phyloP scores from a whole-genome alignment of 202 grass and related monocot genomes.

The Saccharum hybrid region DNA sequence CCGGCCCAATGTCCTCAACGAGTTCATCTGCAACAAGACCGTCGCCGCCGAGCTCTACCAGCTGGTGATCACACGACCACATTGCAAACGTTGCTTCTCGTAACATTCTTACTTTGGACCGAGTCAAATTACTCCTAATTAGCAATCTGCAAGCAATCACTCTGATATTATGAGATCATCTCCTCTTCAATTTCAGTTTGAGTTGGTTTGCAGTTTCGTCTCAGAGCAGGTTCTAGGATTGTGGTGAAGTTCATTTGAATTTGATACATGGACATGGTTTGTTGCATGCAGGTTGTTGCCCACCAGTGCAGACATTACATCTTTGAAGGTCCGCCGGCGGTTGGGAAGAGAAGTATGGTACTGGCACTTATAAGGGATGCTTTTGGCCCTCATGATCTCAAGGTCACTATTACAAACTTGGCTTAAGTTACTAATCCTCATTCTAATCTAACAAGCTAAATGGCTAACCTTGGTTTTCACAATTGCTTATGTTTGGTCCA shows the following conservation, averaged over 20 bases:
- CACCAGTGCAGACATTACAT: conserved; percentile 52
- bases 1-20: conserved; percentile 44
- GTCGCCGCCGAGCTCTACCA: conserved; percentile 43
- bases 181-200: too few species aligned
- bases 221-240: background rate
- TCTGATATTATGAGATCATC: too few species aligned
- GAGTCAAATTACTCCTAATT: too few species aligned
- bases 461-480: background rate
- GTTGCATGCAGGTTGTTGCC: conserved; percentile 35
- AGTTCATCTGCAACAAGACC: conserved; percentile 73
- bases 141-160: too few species aligned
- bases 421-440: background rate
- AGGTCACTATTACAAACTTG: conserved; percentile 38
- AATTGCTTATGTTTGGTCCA: background rate
- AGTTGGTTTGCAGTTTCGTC: background rate
- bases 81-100: background rate
- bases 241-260: background rate
- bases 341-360: conserved; percentile 71
- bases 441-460: background rate
- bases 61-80: conserved; percentile 44
- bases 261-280: background rate
- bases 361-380: conserved; percentile 61
- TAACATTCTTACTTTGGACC: too few species aligned
- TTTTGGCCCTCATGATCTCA: conserved; percentile 48
- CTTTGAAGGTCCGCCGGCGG: conserved; percentile 53